Evolutionary conservation across 169 alveolate species (phyloP), one percentile per base, ranked within the genome.

Genomic region (Sarcocystis neurona): DNA sequence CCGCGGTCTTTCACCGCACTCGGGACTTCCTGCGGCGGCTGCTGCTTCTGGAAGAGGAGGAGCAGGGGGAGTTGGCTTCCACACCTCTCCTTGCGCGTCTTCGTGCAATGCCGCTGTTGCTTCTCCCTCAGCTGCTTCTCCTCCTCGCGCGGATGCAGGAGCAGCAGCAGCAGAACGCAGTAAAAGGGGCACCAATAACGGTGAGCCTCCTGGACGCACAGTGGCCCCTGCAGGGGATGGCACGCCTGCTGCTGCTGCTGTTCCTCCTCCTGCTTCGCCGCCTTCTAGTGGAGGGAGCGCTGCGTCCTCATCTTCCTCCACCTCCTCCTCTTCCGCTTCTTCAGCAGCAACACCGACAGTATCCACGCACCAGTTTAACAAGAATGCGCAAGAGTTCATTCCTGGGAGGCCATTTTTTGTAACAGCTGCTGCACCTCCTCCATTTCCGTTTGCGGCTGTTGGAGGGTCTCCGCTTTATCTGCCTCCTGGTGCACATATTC

Each of bases 311-410:
- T 1, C 90, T 47, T 37, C 84, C 30, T 41, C 70, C 47, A 50
- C 79, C 39, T 0, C 75, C 4, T 41, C 70, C 47, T 68, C 79
- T 20, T 0, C 75, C 4, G 15, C 75, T 4, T 0, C 72, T 68
- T 53, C 85, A 68, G 56, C 87, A 56, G 56, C 87, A 56, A 58
- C 87, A 79, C 78, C 87, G 41, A 63, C 86, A 74, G 86, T 70
- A 53, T 12, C 77, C 37, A 47, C 86, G 63, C 50, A 86, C 79
- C 90, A 86, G 90, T 86, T 86, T 48, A 86, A 86, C 79, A 56
- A 86, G 41, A 86, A 86, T 44, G 90, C 90, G 8, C 90, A 86
- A 50, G 90, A 86, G 68, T 86, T 86, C 53, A 79, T 86, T 2
- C 90, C 90, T 32, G 90, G 90, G n/a, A 58, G 90, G 43, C 90